phyloP scores from a whole-genome alignment of 148 eudicot genomes.

The Chenopodium formosanum region DNA sequence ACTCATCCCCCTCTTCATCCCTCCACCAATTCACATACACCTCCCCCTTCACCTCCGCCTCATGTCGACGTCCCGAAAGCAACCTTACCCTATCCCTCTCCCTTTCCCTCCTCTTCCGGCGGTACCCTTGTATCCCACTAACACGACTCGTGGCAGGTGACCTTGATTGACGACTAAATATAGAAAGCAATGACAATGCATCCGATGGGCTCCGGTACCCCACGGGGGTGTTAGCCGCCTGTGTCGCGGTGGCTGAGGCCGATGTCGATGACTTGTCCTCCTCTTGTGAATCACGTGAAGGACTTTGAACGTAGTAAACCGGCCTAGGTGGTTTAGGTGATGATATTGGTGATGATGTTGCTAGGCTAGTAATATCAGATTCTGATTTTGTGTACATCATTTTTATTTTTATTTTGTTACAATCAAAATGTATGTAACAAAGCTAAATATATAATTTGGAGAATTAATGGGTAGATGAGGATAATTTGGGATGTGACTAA shows the following conservation, averaged over 20 bases:
- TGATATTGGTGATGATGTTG: slow-evolving; percentile 31
- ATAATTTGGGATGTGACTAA: not conserved
- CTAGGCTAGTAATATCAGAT: slow-evolving; percentile 36
- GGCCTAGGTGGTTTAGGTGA: slow-evolving; percentile 33
- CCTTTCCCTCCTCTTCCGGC: slow-evolving; percentile 25
- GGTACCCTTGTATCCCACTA: slow-evolving; percentile 32
- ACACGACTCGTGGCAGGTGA: slow-evolving; percentile 44
- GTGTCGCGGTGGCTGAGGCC: slow-evolving; percentile 27
- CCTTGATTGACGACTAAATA: slow-evolving; percentile 26
- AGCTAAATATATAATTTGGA: not conserved
- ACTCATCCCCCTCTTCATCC: slow-evolving; percentile 38
- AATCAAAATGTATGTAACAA: not conserved
- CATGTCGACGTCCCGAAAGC: slow-evolving; percentile 4
- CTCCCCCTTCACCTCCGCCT: slow-evolving; percentile 2
- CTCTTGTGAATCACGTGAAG: slow-evolving; percentile 54
- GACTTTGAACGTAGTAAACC: slow-evolving; percentile 52
- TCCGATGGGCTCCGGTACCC: slow-evolving; percentile 40
- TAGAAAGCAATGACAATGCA: slow-evolving; percentile 36
- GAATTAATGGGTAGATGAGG: slow-evolving; percentile 6
- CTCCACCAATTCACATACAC: slow-evolving; percentile 38
- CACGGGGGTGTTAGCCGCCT: slow-evolving; percentile 24
- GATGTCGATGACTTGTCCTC: slow-evolving; percentile 45
- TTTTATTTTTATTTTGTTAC: not conserved
- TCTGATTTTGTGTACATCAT: slow-evolving; percentile 37
- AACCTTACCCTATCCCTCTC: slow-evolving; percentile 22